A percentile compares a stretch with the other conserved stretches of the same genome.
Conservation (phyloP, 139 green algal species). For the Picochlorum sp. region DNA sequence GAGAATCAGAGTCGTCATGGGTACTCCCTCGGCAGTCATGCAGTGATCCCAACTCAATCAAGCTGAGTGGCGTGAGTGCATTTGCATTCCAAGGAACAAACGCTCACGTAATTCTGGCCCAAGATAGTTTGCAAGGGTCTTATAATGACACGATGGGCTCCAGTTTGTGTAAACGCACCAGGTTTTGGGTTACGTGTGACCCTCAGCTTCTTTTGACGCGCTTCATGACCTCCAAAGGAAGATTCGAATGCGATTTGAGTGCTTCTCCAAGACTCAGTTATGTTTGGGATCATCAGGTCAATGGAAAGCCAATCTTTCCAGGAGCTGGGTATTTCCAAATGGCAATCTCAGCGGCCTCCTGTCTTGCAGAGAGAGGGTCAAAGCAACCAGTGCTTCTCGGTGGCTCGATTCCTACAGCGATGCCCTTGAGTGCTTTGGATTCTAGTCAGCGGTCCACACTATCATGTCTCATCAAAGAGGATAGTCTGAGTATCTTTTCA, state of each 20-base stretch:
- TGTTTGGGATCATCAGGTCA: constrained; percentile 63
- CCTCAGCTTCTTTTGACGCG: constrained; percentile 18
- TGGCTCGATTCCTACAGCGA: constrained; percentile 16
- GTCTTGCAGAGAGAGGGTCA: neutral
- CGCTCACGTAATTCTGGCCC: constrained; percentile 44
- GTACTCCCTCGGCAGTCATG: constrained; percentile 8
- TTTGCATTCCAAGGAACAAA: constrained; percentile 82
- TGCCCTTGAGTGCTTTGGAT: constrained; percentile 10
- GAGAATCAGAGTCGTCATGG: constrained; percentile 8
- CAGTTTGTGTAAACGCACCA: constrained; percentile 7
- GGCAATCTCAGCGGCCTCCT: constrained; percentile 25
- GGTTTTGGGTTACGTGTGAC: constrained; percentile 12
- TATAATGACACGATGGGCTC: neutral
- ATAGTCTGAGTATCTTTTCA: neutral
- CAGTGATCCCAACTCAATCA: neutral
- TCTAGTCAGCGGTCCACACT: neutral
- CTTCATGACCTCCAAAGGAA: neutral
- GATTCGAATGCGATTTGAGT: constrained; percentile 19
- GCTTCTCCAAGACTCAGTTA: constrained; percentile 33
- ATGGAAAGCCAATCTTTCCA: constrained; percentile 48
- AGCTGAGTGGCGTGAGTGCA: constrained; percentile 44
- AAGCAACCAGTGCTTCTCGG: neutral
- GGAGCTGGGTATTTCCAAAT: constrained; percentile 63
- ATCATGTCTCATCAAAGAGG: constrained; percentile 3
- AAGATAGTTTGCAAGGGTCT: neutral